These are phyloP conservation scores for Ogataea minuta DNA, from an alignment of 805 yeast genomes.

Conservation along the genomic window DNA sequence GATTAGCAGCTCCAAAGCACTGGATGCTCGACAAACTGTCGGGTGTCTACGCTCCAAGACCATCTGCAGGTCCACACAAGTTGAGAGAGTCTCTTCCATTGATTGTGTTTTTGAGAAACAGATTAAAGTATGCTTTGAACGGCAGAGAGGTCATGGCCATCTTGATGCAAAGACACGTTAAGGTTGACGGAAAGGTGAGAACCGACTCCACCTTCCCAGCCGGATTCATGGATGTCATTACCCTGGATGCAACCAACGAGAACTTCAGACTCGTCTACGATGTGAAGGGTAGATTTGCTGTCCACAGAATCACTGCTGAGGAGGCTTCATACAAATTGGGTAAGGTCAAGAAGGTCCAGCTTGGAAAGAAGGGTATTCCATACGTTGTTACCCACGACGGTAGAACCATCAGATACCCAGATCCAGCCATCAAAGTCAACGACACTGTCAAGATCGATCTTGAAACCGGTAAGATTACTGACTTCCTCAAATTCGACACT, in stretches of 20 bases:
- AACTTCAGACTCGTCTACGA: slow-evolving; percentile 99
- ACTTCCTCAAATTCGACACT: slow-evolving; percentile 87
- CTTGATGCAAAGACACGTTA: slow-evolving; percentile 96
- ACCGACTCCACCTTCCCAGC: slow-evolving; percentile 98
- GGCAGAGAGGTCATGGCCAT: slow-evolving; percentile 99
- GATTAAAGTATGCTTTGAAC: slow-evolving; percentile 97
- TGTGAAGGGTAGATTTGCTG: slow-evolving; percentile 98
- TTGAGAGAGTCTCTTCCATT: slow-evolving; percentile 97
- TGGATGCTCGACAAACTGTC: slow-evolving; percentile 99
- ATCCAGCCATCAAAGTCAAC: slow-evolving; percentile 93
- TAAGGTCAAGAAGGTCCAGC: slow-evolving; percentile 96
- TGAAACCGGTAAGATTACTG: slow-evolving; percentile 91
- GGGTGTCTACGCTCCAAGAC: slow-evolving; percentile 99
- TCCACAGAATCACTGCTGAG: slow-evolving; percentile 98
- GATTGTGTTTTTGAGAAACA: slow-evolving; percentile 95
- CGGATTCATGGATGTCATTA: slow-evolving; percentile 98
- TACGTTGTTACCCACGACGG: slow-evolving; percentile 99
- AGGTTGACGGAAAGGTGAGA: slow-evolving; percentile 99
- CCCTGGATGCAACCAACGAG: slow-evolving; percentile 97
- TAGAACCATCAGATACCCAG: slow-evolving; percentile 99
- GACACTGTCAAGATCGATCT: slow-evolving; percentile 97
- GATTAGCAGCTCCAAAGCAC: slow-evolving; percentile 99
- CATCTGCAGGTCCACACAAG: slow-evolving; percentile 99
- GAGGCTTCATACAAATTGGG: slow-evolving; percentile 98
- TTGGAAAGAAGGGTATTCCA: slow-evolving; percentile 98